phyloP scores from a whole-genome alignment of 306 rosid genomes.

The Pachyrhizus erosus region DNA sequence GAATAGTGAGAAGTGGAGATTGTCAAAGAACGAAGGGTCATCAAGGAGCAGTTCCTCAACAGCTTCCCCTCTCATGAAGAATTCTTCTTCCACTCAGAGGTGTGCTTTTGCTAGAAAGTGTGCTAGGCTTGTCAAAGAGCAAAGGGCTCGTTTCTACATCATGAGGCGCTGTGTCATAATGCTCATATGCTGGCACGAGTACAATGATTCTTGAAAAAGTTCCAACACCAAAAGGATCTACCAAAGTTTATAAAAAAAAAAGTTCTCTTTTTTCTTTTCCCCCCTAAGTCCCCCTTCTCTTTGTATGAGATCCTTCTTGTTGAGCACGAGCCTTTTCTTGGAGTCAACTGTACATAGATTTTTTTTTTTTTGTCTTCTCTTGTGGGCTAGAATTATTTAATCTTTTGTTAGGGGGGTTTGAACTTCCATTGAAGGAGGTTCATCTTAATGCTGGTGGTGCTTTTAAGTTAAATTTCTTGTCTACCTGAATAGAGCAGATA shows the following conservation, averaged over 20 bases:
- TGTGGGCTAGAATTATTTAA: conserved; percentile 15
- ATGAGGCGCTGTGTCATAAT: conserved; percentile 85
- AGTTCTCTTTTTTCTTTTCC: not conserved
- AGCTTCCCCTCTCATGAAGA: conserved; percentile 60
- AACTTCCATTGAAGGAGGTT: conserved; percentile 17
- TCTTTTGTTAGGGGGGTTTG: not conserved
- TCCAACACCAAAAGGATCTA: not conserved
- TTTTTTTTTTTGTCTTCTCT: conserved; percentile 18
- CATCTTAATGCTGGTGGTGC: conserved; percentile 16
- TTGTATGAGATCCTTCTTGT: conserved; percentile 30
- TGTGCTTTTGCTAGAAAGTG: conserved; percentile 83
- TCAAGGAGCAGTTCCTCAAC: no score
- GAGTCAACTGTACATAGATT: conserved; percentile 43
- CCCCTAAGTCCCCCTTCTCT: not conserved
- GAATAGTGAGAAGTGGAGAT: conserved; percentile 77
- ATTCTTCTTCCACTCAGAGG: conserved; percentile 42
- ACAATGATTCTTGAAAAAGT: conserved; percentile 61
- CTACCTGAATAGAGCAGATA: conserved; percentile 26
- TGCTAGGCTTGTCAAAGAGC: conserved; percentile 81
- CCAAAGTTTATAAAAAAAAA: not conserved
- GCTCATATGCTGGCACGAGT: conserved; percentile 94
- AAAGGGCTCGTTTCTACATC: conserved; percentile 91
- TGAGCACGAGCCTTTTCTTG: not conserved
- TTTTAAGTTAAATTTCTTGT: not conserved
- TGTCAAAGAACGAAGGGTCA: conserved; percentile 74